Evolutionary conservation across 306 rosid species (phyloP), one percentile per base, ranked within the genome.

Genomic region (Quercus ilex): DNA sequence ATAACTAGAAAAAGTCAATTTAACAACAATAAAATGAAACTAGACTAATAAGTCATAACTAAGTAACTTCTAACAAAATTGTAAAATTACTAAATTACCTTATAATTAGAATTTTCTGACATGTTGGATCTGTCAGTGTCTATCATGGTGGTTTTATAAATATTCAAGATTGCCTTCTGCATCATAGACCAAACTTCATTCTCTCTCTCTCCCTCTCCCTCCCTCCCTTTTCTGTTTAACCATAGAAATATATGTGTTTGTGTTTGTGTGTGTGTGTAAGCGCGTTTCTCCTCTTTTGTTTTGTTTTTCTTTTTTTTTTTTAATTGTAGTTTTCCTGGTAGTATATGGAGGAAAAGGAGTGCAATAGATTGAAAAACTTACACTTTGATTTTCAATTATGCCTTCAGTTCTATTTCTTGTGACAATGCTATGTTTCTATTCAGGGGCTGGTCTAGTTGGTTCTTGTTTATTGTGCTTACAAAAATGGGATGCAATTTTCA

Each of bases 381-480:
- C 43, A 18, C 25, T 19, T 67, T 19, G 11, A 19, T 67, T 35
- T 33, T 67, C 51, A 67, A 9, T 67, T 67, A 21, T 43, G 26
- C 8, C 33, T 20, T 33, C 18, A 0, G 23, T 33, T 79, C 33
- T 62, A 55, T 23, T 71, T 26, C 20, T 53, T 71, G 59, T 55
- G 31, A 33, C 38, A n/a, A n/a, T 71, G 71, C 5, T 67, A 31
- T 26, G 43, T 84, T 10, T 57, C 15, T 55, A 64, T 0, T 46
- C 51, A 31, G 21, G 70, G 20, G 3, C 3, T 2, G 70, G 20
- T 30, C 8, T 80, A 41, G 23, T 74, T 59, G 78, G 38, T 65
- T 74, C 19, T 56, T 55, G 9, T 58, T 20, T 77, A 23, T 56
- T 71, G 57, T 76, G 84, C 31, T 69, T 67, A 80, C 58, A 55